A percentile compares a stretch with the other conserved stretches of the same genome.
These are phyloP conservation scores for Dendrostoma leiphaemia DNA, from an alignment of 2,329 filamentous ascomycete species.

Conservation along the genomic window DNA sequence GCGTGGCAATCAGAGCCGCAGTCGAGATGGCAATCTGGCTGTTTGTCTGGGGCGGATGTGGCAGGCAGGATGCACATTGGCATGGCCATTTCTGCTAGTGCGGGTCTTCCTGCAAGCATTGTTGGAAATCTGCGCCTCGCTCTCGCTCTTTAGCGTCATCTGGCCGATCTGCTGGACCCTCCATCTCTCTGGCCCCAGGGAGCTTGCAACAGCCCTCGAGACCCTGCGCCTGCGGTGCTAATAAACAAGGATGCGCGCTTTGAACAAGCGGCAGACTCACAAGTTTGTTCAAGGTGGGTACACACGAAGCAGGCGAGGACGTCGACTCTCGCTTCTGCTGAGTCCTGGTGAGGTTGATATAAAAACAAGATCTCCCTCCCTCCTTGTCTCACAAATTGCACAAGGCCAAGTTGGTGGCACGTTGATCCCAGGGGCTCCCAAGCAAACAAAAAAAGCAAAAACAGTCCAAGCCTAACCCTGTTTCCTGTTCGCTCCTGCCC, in stretches of 20 bases:
- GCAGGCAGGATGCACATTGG: background rate
- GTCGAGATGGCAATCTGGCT: background rate
- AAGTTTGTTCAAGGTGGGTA: too few relatives aligned
- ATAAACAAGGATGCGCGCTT: background rate
- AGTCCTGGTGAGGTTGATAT: too few relatives aligned
- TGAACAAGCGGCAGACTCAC: too few relatives aligned
- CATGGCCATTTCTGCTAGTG: background rate
- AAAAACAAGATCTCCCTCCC: too few relatives aligned
- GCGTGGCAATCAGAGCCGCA: background rate
- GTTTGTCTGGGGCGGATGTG: background rate
- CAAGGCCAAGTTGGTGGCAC: too few relatives aligned
- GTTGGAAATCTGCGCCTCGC: background rate
- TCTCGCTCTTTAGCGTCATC: slow-evolving; percentile 1
- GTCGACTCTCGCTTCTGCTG: too few relatives aligned
- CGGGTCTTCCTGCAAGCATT: background rate
- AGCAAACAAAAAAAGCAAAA: too few relatives aligned
- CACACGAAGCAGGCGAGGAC: too few relatives aligned
- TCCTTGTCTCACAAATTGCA: too few relatives aligned
- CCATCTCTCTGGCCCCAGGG: background rate
- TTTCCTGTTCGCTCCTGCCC: too few relatives aligned
- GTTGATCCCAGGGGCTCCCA: too few relatives aligned
- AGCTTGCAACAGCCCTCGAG: background rate
- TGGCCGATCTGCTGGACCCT: background rate
- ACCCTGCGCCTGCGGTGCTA: background rate
- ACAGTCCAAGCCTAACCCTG: too few relatives aligned